Evolutionary conservation across 305 asterid genomes (phyloP).

Genomic region (Fraxinus dipetala): DNA sequence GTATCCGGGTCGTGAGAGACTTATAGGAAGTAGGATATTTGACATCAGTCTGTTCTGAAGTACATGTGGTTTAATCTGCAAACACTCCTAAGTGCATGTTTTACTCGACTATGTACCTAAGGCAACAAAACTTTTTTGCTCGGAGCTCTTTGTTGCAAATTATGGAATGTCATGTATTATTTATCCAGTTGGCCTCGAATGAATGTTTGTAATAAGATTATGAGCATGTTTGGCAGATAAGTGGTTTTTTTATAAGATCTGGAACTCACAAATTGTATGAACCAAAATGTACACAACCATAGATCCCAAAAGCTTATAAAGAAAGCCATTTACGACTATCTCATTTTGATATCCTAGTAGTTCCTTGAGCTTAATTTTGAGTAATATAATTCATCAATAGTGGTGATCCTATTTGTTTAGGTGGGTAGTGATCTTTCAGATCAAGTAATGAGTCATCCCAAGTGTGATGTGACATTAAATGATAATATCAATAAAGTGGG

Average conservation of each 20-base stretch:
- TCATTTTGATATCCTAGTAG: background rate
- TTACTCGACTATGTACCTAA: background rate
- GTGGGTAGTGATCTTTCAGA: background rate
- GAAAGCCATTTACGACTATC: background rate
- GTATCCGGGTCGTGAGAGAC: conserved; percentile 37
- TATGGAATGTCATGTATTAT: background rate
- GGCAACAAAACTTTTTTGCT: background rate
- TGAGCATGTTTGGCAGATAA: background rate
- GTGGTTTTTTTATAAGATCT: too few species aligned
- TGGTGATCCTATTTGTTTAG: background rate
- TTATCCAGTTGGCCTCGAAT: background rate
- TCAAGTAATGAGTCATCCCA: background rate
- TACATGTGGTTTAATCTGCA: conserved; percentile 3
- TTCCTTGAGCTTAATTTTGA: background rate
- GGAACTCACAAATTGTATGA: background rate
- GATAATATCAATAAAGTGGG: background rate
- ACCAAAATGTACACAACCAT: background rate
- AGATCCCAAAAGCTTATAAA: background rate
- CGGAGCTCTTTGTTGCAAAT: background rate
- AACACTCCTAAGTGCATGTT: background rate
- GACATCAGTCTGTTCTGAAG: conserved; percentile 19
- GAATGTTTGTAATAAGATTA: background rate
- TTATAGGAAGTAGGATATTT: conserved; percentile 11
- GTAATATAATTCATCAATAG: too few species aligned
- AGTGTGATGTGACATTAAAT: background rate